Evolutionary conservation across 2,329 filamentous ascomycete genomes (phyloP), one percentile per base, ranked within the genome.

Genomic region (Sporothrix pallida): DNA sequence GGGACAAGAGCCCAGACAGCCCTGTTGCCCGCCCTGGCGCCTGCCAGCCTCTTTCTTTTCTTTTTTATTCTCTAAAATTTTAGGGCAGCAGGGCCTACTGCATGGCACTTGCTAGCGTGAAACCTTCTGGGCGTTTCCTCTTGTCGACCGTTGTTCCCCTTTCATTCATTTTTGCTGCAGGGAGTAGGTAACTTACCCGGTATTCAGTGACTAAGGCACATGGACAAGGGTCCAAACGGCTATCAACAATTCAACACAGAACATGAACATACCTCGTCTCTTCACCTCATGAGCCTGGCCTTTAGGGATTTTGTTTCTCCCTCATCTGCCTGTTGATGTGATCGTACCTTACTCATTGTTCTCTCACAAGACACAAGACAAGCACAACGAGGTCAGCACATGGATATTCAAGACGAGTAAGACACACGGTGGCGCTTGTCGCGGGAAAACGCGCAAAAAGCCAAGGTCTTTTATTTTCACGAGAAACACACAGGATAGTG

Each of bases 101-200:
- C 7, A 42, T 65, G 62, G 37, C 62, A 15, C 10, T 52, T 68
- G 20, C 44, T 68, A 68, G 63, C 63, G 63, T 68, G 44, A 52
- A 68, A 52, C 63, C 44, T 50, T 52, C 20, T 52, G 63, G 63
- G 44, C 63, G 63, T 68, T 52, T 52, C 44, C 23, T 52, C 46
- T 26, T 46, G 62, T 65, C 62, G 42, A 65, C 62, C 42, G 42
- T 65, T 68, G 63, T 50, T 8, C 7, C 23, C 63, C 46, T 50
- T 68, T 68, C 44, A 52, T 31, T 68, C 63, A 50, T 26, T 31
- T 20, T 37, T 37, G 31, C 31, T 52, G 20, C 13, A 65, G 20
- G 6, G 46, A 46, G n/a, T n/a, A 23, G 10, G 60, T 26, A 68
- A 46, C 26, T 10, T 17, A 23, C 17, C 44, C 62, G 7, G 23